These are phyloP conservation scores for Coniochaeta sp. DNA, from an alignment of 2,329 filamentous ascomycete species.

Conservation along the genomic window DNA sequence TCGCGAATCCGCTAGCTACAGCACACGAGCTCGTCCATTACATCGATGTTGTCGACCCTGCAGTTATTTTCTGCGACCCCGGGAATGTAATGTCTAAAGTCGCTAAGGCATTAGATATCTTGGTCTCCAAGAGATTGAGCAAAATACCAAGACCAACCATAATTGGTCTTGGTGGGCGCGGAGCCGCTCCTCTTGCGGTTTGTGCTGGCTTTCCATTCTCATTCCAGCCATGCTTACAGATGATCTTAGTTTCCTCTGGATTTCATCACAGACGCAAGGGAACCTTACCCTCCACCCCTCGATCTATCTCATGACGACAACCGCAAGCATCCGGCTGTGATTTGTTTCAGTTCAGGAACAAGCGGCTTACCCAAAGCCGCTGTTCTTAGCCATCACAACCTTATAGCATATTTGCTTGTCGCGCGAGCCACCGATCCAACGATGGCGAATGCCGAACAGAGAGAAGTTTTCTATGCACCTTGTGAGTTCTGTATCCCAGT, in stretches of 20 bases:
- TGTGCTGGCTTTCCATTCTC: neutral
- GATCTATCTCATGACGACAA: neutral
- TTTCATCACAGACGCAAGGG: neutral
- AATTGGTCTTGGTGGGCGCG: neutral
- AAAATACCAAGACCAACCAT: neutral
- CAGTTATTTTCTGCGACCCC: neutral
- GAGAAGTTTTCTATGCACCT: neutral
- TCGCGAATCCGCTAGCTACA: neutral
- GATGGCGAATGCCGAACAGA: slow-evolving; percentile 17
- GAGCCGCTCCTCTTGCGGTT: neutral
- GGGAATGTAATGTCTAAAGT: neutral
- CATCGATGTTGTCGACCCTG: neutral
- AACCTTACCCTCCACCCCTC: neutral
- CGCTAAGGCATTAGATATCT: neutral
- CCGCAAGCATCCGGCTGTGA: slow-evolving; percentile 2
- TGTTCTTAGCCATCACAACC: slow-evolving; percentile 19
- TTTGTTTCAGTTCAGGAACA: slow-evolving; percentile 17
- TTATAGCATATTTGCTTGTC: slow-evolving; percentile 23
- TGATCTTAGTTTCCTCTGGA: neutral
- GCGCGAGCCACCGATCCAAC: slow-evolving; percentile 35
- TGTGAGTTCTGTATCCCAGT: neutral
- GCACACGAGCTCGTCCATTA: neutral
- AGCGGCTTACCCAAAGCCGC: slow-evolving; percentile 19
- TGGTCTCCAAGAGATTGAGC: neutral
- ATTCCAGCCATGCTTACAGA: neutral